Base-by-base conservation (phyloP, 768 basidiomycete species). In the Tulasnella sp. region DNA sequence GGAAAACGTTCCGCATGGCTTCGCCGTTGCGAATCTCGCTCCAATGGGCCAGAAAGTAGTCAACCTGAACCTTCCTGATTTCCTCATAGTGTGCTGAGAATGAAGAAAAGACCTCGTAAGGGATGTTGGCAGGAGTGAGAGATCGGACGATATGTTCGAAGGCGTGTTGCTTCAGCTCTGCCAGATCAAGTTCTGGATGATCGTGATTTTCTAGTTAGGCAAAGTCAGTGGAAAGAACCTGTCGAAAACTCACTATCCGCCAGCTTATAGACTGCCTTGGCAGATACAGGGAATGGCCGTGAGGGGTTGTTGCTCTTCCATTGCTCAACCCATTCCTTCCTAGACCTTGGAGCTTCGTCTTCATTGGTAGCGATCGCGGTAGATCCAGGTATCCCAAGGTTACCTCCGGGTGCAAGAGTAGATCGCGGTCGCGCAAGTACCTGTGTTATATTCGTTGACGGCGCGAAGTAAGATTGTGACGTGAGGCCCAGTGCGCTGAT, bases 61-160 rank as follows among this genome's bases (percentile, higher is more conserved):
- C 78, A 15, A 92, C 78, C 69, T 92, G 82, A 29, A 86, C 85
- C 77, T 85, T 87, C 53, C 89, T 76, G 25, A 93, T 81, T 45
- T 87, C 84, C 53, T 85, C 83, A 64, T 88, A 92, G 0, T 82
- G 80, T 4, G 85, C 84, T 4, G 87, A 83, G 71, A 93, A 92
- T 0, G 83, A 80, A 10, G 85, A 87, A 67, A 93, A 93, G 38
- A 86, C 82, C 68, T 93, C 90, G 64, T 85, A 83, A 1, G 86
- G 84, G 53, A 92, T 84, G 68, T 91, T 92, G 12, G 85, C 79
- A 11, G 85, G 79, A 0, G 81, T 83, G 46, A 93, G 76, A 0
- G 82, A 82, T 62, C 80, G 83, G 63, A 81, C 73, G 46, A 93
- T 92, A 68, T 91, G 84, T 80, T 88, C 76, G 60, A 83, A 84